Evolutionary conservation across 768 basidiomycete species (phyloP).

Genomic region (Suillus plorans): DNA sequence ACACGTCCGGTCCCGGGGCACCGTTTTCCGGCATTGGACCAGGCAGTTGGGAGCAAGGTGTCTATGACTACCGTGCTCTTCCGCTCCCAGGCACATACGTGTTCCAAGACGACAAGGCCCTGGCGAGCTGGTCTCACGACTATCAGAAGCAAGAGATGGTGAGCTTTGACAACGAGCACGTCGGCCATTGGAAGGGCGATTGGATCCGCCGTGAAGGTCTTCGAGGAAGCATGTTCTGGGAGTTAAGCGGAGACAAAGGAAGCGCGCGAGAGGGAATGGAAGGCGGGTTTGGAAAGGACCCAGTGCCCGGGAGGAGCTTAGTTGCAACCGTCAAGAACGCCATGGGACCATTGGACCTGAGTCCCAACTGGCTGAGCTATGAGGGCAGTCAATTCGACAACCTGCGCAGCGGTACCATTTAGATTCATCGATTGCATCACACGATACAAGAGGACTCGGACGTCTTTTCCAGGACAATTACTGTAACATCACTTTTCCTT

Average conservation of each 20-base stretch:
- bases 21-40: constrained; percentile 81
- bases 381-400: constrained; percentile 78
- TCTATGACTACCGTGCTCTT: constrained; percentile 92
- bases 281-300: constrained; percentile 69
- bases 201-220: constrained; percentile 77
- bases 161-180: constrained; percentile 73
- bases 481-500: constrained; percentile 3
- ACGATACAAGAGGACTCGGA: constrained; percentile 1
- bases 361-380: constrained; percentile 83
- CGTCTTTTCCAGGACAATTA: constrained; percentile 5
- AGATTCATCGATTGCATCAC: constrained; percentile 10
- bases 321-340: constrained; percentile 72
- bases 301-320: constrained; percentile 67
- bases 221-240: constrained; percentile 95
- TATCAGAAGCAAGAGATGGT: constrained; percentile 74
- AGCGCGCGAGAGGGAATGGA: constrained; percentile 70
- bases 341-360: constrained; percentile 73
- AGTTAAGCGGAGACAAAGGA: constrained; percentile 86
- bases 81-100: constrained; percentile 73
- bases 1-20: constrained; percentile 78
- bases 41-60: constrained; percentile 88
- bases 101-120: constrained; percentile 59
- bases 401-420: constrained; percentile 63
- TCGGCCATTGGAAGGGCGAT: constrained; percentile 71
- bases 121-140: constrained; percentile 88